Base-by-base conservation (phyloP, 73 alveolate genomes). In the Diophrys sp. region DNA sequence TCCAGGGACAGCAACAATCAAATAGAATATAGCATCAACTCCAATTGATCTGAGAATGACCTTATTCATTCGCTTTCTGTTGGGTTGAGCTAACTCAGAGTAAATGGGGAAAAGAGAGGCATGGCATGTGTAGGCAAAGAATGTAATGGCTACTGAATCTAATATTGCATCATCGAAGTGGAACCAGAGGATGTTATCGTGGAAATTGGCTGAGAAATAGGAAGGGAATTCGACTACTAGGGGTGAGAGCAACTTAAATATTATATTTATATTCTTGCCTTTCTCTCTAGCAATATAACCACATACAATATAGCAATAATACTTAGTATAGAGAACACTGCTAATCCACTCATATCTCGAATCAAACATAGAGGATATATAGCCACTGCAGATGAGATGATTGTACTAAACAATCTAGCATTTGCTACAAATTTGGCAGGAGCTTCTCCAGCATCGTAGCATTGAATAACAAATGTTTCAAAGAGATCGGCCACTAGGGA, bases 91-190 rank as follows among this genome's bases (percentile, higher is more conserved):
- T 5, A 81, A 78, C 68, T 81, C 89, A 0, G 89, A 81, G 80
- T 81, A 81, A 23, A 81, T 81, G 1, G 89, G 89, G 56, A 81
- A 31, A 18, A 81, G 28, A 54, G 62, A 24, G 30, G 74, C 89
- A 56, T 81, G 74, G 78, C 89, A 81, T 14, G 82, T 72, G 62
- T 81, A 81, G 14, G 89, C 89, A 69, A 81, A 81, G 83, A 81
- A 81, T 1, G 89, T 81, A 27, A 81, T 81, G 11, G 83, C 55
- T 24, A 76, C 82, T 2, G 83, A 78, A 23, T 68, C 67, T 23
- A 81, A 81, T 68, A 81, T 54, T 31, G 71, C 73, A 80, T 75
- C 73, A 31, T 81, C 89, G 14, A 81, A 71, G n/a, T 25, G 25
- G 30, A 71, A 72, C 23, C 82, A 56, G n/a, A 33, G 56, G 24